Evolutionary conservation across 2,329 filamentous ascomycete genomes (phyloP), one percentile per base, ranked within the genome.

Genomic region (Xylariales sp.): DNA sequence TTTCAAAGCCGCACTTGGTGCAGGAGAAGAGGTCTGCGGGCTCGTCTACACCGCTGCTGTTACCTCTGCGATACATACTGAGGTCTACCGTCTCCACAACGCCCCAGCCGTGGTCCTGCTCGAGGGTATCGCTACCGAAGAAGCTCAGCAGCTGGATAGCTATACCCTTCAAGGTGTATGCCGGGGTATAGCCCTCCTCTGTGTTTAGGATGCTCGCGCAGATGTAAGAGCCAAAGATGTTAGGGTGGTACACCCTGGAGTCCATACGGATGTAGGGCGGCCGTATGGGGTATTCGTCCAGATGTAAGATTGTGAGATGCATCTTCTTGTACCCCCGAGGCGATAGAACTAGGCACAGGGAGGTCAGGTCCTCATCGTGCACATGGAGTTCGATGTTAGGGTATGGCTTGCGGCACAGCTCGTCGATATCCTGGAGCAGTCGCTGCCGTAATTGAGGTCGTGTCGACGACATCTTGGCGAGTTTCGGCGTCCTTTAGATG

Each of bases 61-160:
- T n/a, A 12, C 48, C 29, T 2, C 5, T 16, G 5, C 44, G 51
- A 38, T 56, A 65, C 0, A 13, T 6, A 0, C 36, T 37, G 5
- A 70, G 50, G 11, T 58, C 30, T 11, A 57, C 30, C 5, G 18
- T 21, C 2, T 24, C 12, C n/a, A n/a, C n/a, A n/a, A n/a, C n/a
- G n/a, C n/a, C n/a, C n/a, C n/a, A n/a, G 4, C 31, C 37, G 30
- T 59, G 18, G 0, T 47, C 43, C 39, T 73, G 69, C 40, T 73
- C 67, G 4, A 74, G 36, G 2, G 40, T 57, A 2, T 69, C 64
- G 44, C 69, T 73, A 18, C 57, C 57, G 47, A 74, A 74, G 53
- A 75, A 72, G 45, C 69, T 72, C 3, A 74, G 52, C n/a, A 74
- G 43, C 50, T 74, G 69, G 17, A 74, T 73, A 13, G 67, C 61